phyloP scores from a whole-genome alignment of 352 stramenopile species.

The Globisporangium alternatum region DNA sequence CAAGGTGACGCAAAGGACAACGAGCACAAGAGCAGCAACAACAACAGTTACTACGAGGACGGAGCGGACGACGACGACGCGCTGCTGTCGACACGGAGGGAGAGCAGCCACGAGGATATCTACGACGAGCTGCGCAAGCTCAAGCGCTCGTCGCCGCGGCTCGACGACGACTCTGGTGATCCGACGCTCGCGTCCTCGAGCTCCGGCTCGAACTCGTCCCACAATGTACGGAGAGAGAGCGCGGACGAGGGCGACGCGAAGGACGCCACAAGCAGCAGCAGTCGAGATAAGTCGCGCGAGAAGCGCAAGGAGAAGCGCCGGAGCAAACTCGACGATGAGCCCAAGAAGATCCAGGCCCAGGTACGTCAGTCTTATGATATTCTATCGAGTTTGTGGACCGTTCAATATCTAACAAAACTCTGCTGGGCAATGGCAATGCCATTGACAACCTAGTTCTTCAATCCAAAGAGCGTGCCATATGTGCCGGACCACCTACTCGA shows the following conservation, averaged over 20 bases:
- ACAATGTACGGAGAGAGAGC: constrained; percentile 14
- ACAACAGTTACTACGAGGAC: constrained; percentile 14
- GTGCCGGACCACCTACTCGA: constrained; percentile 78
- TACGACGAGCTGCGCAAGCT: constrained; percentile 62
- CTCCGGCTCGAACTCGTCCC: constrained; percentile 14
- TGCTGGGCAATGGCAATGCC: background rate
- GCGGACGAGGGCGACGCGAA: constrained; percentile 34
- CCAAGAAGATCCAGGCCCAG: constrained; percentile 65
- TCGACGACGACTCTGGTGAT: constrained; percentile 23
- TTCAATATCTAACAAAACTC: background rate
- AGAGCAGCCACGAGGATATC: constrained; percentile 40
- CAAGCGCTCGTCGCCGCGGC: constrained; percentile 30
- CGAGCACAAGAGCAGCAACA: constrained; percentile 25
- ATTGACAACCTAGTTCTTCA: constrained; percentile 56
- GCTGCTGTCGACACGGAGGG: constrained; percentile 18
- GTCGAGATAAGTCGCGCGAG: constrained; percentile 40
- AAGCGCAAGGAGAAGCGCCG: constrained; percentile 52
- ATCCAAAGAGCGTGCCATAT: constrained; percentile 79
- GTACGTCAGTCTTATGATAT: constrained; percentile 17
- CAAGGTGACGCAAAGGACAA: constrained; percentile 20
- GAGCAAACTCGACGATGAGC: constrained; percentile 59
- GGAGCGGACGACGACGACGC: constrained; percentile 21
- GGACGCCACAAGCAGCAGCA: constrained; percentile 24
- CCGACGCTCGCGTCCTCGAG: constrained; percentile 20
- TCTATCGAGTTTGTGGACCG: background rate